Evolutionary conservation across 2,329 filamentous ascomycete species (phyloP).

Genomic region (Claviceps digitariae): DNA sequence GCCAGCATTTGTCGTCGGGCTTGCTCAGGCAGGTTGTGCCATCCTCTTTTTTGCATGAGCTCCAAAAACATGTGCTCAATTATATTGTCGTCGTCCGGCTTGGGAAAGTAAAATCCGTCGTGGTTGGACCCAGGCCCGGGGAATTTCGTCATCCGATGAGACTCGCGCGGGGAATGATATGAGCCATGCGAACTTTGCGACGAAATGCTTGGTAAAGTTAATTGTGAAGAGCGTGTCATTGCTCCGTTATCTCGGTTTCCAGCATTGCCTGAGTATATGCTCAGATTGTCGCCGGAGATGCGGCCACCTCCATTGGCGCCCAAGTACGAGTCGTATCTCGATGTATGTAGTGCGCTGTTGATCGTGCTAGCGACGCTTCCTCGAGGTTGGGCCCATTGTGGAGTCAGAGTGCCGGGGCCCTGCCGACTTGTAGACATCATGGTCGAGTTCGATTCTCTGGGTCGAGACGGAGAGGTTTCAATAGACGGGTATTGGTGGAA

Average conservation of each 20-base stretch:
- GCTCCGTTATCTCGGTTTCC: slow-evolving; percentile 26
- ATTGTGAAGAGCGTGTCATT: slow-evolving; percentile 17
- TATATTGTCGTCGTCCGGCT: slow-evolving; percentile 66
- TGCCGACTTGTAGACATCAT: slow-evolving; percentile 56
- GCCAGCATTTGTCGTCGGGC: slow-evolving; percentile 91
- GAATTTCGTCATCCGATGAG: slow-evolving; percentile 43
- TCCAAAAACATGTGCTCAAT: slow-evolving; percentile 86
- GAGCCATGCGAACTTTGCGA: slow-evolving; percentile 42
- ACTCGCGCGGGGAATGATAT: slow-evolving; percentile 36
- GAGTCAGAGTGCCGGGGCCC: slow-evolving; percentile 57
- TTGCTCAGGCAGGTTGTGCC: slow-evolving; percentile 93
- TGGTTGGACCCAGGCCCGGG: slow-evolving; percentile 22
- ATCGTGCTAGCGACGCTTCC: slow-evolving; percentile 40
- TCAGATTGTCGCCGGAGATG: slow-evolving; percentile 41
- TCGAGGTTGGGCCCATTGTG: slow-evolving; percentile 55
- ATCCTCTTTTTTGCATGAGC: slow-evolving; percentile 94
- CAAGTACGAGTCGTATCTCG: slow-evolving; percentile 51
- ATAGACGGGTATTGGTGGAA: slow-evolving; percentile 82
- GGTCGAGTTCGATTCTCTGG: slow-evolving; percentile 37
- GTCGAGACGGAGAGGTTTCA: slow-evolving; percentile 33
- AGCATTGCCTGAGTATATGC: slow-evolving; percentile 42
- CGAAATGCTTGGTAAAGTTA: slow-evolving; percentile 40
- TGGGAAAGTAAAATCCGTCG: slow-evolving; percentile 49
- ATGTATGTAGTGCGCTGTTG: slow-evolving; percentile 37
- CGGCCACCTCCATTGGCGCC: slow-evolving; percentile 44